phyloP scores from a whole-genome alignment of 2,329 filamentous ascomycete genomes.

The Teratosphaeria gauchensis region DNA sequence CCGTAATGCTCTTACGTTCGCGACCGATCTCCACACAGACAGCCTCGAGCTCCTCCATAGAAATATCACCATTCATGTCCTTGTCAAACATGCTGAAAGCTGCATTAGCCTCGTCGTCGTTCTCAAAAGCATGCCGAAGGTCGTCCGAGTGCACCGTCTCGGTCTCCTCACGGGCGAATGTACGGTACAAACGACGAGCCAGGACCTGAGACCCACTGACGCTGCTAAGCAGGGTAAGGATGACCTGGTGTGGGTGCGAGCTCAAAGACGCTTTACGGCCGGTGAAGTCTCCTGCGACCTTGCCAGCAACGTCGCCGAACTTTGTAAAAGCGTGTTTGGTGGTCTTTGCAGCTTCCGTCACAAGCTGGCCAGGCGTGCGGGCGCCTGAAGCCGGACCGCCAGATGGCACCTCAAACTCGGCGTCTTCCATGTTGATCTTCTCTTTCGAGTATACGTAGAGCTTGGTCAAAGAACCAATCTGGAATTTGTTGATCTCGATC shows the following conservation, averaged over 20 bases:
- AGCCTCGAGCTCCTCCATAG: conserved; percentile 85
- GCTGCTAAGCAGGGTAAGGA: conserved; percentile 64
- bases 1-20: conserved; percentile 90
- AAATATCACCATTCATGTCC: conserved; percentile 92
- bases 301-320: conserved; percentile 75
- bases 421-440: conserved; percentile 60
- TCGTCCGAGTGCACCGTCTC: conserved; percentile 74
- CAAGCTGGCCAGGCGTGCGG: conserved; percentile 63
- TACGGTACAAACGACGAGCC: conserved; percentile 79
- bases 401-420: conserved; percentile 57
- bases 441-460: conserved; percentile 56
- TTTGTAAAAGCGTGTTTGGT: conserved; percentile 67
- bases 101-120: conserved; percentile 75
- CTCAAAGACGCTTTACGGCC: conserved; percentile 58
- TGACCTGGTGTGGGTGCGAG: conserved; percentile 74
- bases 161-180: conserved; percentile 63
- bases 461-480: conserved; percentile 61
- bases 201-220: conserved; percentile 70
- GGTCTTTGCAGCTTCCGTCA: conserved; percentile 61
- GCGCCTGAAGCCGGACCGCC: conserved; percentile 44
- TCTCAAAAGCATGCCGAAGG: conserved; percentile 66
- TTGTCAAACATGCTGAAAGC: conserved; percentile 92
- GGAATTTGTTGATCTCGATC: conserved; percentile 87
- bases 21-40: conserved; percentile 91
- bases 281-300: conserved; percentile 84